phyloP scores from a whole-genome alignment of 495 filamentous ascomycete species.

The Talaromyces wortmannii region DNA sequence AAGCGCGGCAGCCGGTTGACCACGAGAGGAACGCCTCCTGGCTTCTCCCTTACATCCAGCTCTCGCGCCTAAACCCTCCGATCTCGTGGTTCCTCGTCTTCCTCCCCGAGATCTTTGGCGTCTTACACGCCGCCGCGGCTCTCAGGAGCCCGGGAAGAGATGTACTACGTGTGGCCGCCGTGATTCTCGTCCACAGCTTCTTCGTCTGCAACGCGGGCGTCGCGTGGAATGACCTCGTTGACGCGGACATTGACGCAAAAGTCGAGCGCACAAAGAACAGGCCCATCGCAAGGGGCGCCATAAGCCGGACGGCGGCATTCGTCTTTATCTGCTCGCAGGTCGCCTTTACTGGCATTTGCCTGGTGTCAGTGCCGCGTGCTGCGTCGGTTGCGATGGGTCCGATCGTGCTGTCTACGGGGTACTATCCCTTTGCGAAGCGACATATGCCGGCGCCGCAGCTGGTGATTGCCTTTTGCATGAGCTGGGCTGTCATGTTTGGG shows the following conservation, averaged over 20 bases:
- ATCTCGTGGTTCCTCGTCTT: conserved; percentile 28
- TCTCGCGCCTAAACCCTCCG: conserved; percentile 25
- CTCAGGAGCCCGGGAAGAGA: conserved; percentile 8
- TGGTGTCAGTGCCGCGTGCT: conserved; percentile 12
- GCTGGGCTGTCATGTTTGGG: conserved; percentile 20
- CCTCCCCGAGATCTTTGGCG: conserved; percentile 30
- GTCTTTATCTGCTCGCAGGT: conserved; percentile 14
- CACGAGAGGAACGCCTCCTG: too few relatives aligned
- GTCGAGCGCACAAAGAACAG: conserved; percentile 26
- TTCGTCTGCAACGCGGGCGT: conserved; percentile 32
- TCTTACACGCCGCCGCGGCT: conserved; percentile 24
- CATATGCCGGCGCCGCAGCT: conserved; percentile 31
- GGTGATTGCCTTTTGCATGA: conserved; percentile 25
- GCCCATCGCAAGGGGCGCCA: conserved; percentile 30
- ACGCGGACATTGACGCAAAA: conserved; percentile 26
- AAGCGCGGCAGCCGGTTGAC: too few relatives aligned
- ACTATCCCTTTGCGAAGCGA: conserved; percentile 34
- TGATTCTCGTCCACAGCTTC: conserved; percentile 28
- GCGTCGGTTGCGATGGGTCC: not conserved
- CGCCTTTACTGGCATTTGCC: conserved; percentile 9
- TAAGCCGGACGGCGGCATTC: conserved; percentile 22
- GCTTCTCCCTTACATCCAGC: conserved; percentile 20
- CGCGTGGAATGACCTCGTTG: conserved; percentile 37
- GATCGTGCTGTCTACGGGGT: not conserved
- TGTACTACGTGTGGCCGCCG: conserved; percentile 8